phyloP scores from a whole-genome alignment of 176 grass and related monocot species.

The Rhipidocladum racemiflorum region DNA sequence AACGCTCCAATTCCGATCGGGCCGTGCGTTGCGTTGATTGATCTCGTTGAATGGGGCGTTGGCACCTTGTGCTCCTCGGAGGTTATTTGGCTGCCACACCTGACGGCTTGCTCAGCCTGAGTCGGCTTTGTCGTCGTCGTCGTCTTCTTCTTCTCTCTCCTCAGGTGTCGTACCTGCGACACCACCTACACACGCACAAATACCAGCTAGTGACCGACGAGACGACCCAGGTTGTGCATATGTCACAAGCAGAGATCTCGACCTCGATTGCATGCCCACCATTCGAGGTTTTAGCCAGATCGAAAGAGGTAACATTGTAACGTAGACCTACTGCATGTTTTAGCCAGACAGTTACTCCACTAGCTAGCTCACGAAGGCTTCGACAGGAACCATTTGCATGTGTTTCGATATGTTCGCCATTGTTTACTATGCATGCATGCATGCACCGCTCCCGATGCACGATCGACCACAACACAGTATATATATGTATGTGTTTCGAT shows the following conservation, averaged over 20 bases:
- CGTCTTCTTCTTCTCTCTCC: neutral
- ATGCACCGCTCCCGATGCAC: too few species aligned
- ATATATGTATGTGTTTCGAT: too few species aligned
- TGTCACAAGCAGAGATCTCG: neutral
- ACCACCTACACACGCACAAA: neutral
- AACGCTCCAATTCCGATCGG: conserved; percentile 34
- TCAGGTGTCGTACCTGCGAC: neutral
- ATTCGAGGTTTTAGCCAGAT: neutral
- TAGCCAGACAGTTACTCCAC: neutral
- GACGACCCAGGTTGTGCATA: neutral
- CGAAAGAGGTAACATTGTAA: neutral
- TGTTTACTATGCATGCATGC: too few species aligned
- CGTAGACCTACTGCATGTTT: neutral
- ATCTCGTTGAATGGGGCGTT: conserved; percentile 3
- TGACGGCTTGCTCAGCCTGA: neutral
- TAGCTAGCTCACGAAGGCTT: neutral
- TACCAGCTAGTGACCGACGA: neutral
- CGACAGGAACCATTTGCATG: neutral
- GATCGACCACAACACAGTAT: too few species aligned
- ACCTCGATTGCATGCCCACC: neutral
- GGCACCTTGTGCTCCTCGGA: conserved; percentile 27
- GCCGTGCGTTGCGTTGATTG: neutral
- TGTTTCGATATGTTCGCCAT: too few species aligned
- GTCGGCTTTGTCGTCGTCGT: neutral
- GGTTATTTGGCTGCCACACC: conserved; percentile 21